These are phyloP conservation scores for Pythium guiyangense DNA, from an alignment of 352 stramenopile genomes.

Conservation along the genomic window DNA sequence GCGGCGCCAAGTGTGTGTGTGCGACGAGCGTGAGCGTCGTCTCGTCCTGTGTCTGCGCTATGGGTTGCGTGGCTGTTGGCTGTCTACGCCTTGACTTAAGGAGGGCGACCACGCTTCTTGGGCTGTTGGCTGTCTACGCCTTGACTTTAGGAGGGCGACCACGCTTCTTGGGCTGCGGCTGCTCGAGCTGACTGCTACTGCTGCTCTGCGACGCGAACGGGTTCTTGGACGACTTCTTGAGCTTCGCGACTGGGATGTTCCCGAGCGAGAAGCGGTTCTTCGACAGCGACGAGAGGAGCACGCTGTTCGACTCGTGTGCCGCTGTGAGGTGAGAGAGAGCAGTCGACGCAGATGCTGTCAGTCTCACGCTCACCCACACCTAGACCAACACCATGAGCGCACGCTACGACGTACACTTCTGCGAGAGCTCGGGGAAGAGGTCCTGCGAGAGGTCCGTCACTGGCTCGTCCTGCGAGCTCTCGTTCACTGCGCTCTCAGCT, in stretches of 20 bases:
- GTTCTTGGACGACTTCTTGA: slow-evolving; percentile 82
- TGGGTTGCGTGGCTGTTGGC: neutral
- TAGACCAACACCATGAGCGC: neutral
- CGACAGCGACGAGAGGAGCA: slow-evolving; percentile 51
- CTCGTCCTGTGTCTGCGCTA: too few species aligned
- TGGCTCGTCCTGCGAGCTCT: slow-evolving; percentile 39
- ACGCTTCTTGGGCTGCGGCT: slow-evolving; percentile 13
- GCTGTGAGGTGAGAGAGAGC: slow-evolving; percentile 5
- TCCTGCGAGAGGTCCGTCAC: slow-evolving; percentile 30
- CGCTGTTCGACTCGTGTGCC: slow-evolving; percentile 58
- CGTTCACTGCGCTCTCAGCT: slow-evolving; percentile 15
- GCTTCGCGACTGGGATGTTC: slow-evolving; percentile 68
- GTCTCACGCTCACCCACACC: neutral
- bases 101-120: slow-evolving; percentile 15
- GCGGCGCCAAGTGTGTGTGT: too few species aligned
- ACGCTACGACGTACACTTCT: slow-evolving; percentile 31
- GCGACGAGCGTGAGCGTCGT: too few species aligned
- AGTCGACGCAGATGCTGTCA: neutral
- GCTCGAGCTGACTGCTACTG: slow-evolving; percentile 6
- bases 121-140: neutral
- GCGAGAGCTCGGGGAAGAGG: slow-evolving; percentile 40
- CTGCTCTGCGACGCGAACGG: slow-evolving; percentile 41
- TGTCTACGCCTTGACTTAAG: slow-evolving; percentile 25
- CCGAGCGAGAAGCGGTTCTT: slow-evolving; percentile 76
- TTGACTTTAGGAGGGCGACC: slow-evolving; percentile 32